Evolutionary conservation across 768 basidiomycete genomes (phyloP).

Genomic region (Suillus lakei): DNA sequence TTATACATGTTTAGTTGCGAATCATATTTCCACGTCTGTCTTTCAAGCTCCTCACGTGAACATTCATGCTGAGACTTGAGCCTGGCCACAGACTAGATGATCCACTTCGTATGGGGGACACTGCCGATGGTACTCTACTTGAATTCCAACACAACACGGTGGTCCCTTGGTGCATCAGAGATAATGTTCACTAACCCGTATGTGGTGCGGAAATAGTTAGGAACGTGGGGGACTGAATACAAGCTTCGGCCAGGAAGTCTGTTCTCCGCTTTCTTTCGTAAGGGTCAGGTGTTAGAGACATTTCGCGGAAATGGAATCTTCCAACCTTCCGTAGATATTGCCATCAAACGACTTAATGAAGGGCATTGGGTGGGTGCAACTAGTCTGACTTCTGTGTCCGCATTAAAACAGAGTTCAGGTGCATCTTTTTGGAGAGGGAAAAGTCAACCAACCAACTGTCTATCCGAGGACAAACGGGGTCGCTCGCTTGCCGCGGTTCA

Average conservation of each 20-base stretch:
- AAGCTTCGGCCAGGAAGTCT: slow-evolving; percentile 54
- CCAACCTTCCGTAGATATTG: slow-evolving; percentile 85
- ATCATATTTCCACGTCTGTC: slow-evolving; percentile 90
- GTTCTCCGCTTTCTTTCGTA: slow-evolving; percentile 83
- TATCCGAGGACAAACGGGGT: slow-evolving; percentile 50
- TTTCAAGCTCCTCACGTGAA: not conserved
- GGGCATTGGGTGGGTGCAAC: slow-evolving; percentile 81
- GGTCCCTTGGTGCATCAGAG: slow-evolving; percentile 92
- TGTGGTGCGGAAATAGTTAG: slow-evolving; percentile 33
- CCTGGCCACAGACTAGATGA: slow-evolving; percentile 68
- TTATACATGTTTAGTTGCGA: slow-evolving; percentile 63
- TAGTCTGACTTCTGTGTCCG: not conserved
- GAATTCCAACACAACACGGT: slow-evolving; percentile 66
- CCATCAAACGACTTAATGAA: slow-evolving; percentile 76
- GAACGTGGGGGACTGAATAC: slow-evolving; percentile 18
- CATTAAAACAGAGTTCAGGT: slow-evolving; percentile 53
- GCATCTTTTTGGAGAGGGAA: slow-evolving; percentile 91
- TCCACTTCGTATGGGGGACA: slow-evolving; percentile 85
- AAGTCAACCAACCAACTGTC: slow-evolving; percentile 73
- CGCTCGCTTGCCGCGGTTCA: slow-evolving; percentile 72
- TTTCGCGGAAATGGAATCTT: slow-evolving; percentile 89
- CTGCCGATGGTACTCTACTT: slow-evolving; percentile 71
- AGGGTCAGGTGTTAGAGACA: slow-evolving; percentile 92
- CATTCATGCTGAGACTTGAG: slow-evolving; percentile 13
- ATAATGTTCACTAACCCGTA: slow-evolving; percentile 95